Base-by-base conservation (phyloP, 768 basidiomycete genomes). In the Tricholoma sp. region DNA sequence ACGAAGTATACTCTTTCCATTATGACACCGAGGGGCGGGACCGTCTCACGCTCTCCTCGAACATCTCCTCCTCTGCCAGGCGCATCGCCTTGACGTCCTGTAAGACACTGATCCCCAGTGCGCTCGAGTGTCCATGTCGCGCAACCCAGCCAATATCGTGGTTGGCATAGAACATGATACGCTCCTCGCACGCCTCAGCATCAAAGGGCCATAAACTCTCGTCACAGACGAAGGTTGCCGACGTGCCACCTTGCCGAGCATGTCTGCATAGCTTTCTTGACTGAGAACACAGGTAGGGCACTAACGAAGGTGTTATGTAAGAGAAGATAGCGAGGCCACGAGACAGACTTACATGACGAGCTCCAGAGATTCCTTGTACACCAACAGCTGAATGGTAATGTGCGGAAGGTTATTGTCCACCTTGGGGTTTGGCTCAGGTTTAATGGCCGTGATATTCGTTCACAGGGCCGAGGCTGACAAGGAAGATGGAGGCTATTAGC, bases 341-440 rank as follows among this genome's bases (percentile, higher is more conserved):
- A n/a, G 50, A n/a, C n/a, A n/a, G 10, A 73, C 84, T 64, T 59
- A 89, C 86, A 91, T 91, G 0, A 85, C n/a, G n/a, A n/a, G n/a
- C n/a, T n/a, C n/a, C n/a, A n/a, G n/a, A n/a, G n/a, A n/a, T n/a
- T n/a, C n/a, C 87, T 94, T 94, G 76, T 94, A 94, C 27, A 94
- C 91, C 0, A 91, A 92, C 72, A 92, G 79, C 67, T 93, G 84
- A 56, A 94, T 83, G 2, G 88, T 87, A 51, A 91, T 80, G 65
- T 90, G 89, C 2, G 89, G 90, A 5, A 91, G 77, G 65, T 80
- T 82, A 14, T 78, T 74, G 68, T 88, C 87, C 50, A 89, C 77
- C 45, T 81, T 83, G 43, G 83, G 83, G 67, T 88, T 86, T 0
- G 84, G 76, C 5, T 78, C 79, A 0, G 89, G 87, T 52, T 79